Conservation (phyloP, 2,329 filamentous ascomycete species). For the Lomentospora prolificans region DNA sequence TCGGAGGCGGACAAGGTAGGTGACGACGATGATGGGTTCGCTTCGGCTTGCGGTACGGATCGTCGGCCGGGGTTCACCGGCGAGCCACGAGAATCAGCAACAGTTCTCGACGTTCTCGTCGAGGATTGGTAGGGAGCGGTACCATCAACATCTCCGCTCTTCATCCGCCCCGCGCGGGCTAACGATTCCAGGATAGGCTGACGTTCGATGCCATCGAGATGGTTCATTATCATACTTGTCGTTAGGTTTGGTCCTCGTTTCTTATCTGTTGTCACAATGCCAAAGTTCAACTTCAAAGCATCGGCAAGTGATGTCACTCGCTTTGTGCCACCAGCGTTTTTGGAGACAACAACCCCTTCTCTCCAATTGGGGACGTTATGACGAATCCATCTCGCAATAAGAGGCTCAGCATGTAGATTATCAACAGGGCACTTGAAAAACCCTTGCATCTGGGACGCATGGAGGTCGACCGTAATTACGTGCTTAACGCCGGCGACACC, state of each 20-base stretch:
- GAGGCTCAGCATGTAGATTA: constrained; percentile 90
- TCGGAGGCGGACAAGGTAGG: constrained; percentile 9
- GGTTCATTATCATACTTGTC: constrained; percentile 66
- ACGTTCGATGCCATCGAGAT: constrained; percentile 51
- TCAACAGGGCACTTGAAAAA: constrained; percentile 98
- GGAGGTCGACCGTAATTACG: constrained; percentile 93
- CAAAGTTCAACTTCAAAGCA: constrained; percentile 93
- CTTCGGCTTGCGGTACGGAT: constrained; percentile 11
- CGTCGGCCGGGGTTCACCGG: constrained; percentile 25
- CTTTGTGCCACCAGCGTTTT: constrained; percentile 96
- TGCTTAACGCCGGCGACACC: constrained; percentile 92
- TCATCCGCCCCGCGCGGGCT: background rate
- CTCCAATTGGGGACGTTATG: constrained; percentile 80
- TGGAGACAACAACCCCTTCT: constrained; percentile 91
- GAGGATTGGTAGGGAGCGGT: constrained; percentile 7
- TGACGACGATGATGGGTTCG: constrained; percentile 1
- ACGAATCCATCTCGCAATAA: constrained; percentile 92
- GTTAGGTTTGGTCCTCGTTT: constrained; percentile 57
- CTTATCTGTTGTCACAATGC: constrained; percentile 82
- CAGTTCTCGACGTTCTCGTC: constrained; percentile 20
- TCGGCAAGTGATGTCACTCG: constrained; percentile 92
- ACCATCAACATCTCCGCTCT: background rate
- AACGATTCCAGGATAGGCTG: constrained; percentile 29
- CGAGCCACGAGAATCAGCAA: constrained; percentile 34
- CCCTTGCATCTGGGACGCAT: constrained; percentile 97